Conservation (phyloP, 306 rosid species). For the Macrotyloma uniflorum region DNA sequence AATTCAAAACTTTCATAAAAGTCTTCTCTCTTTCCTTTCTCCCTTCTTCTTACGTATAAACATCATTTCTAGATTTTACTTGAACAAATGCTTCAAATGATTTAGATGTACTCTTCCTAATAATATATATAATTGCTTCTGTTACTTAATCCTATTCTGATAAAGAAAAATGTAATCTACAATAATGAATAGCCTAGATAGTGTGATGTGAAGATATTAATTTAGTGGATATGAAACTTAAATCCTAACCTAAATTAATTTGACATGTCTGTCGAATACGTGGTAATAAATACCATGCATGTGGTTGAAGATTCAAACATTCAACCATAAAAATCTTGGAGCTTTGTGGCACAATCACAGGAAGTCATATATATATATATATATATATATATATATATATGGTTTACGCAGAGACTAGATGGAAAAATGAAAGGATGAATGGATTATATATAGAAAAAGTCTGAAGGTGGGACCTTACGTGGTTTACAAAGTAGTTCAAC, state of each 20-base stretch:
- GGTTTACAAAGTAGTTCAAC: not conserved
- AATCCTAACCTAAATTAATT: not conserved
- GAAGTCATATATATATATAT: not conserved
- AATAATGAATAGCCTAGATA: not conserved
- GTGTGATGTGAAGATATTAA: not conserved
- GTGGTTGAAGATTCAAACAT: constrained; percentile 6
- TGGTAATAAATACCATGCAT: not conserved
- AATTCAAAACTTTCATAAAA: no score
- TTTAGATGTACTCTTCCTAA: no score
- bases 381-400: no score
- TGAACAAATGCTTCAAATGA: no score
- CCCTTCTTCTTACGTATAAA: no score
- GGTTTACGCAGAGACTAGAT: not conserved
- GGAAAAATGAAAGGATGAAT: not conserved
- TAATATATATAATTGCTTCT: no score
- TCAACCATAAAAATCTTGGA: not conserved
- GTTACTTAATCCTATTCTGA: no score
- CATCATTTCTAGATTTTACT: no score
- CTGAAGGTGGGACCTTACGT: not conserved
- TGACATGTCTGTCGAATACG: not conserved
- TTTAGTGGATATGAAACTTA: not conserved
- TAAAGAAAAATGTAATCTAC: not conserved
- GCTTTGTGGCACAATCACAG: not conserved
- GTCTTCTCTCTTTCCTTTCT: no score
- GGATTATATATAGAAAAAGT: not conserved